Evolutionary conservation across 2,329 filamentous ascomycete genomes (phyloP).

Genomic region (Neonectria neomacrospora): DNA sequence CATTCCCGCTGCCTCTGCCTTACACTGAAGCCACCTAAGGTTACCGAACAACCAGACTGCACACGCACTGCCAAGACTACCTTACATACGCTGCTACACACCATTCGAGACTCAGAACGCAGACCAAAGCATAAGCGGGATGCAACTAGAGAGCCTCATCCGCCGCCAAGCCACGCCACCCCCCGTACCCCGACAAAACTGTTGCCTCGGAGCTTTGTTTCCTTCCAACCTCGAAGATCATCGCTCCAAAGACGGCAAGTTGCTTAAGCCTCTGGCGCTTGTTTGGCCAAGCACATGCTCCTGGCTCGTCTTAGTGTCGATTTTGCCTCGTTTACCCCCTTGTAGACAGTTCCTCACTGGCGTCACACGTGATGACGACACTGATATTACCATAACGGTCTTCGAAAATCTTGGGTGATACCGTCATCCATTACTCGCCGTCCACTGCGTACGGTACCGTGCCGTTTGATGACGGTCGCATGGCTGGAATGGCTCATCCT

Average conservation of each 20-base stretch:
- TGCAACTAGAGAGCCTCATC: conserved; percentile 20
- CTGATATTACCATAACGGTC: conserved; percentile 24
- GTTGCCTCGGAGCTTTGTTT: background rate
- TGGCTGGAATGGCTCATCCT: background rate
- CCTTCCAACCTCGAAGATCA: background rate
- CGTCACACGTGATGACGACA: conserved; percentile 42
- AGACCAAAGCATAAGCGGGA: background rate
- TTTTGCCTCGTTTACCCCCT: conserved; percentile 13
- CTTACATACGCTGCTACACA: background rate
- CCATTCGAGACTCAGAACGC: background rate
- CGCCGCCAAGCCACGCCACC: conserved; percentile 14
- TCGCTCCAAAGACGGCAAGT: background rate
- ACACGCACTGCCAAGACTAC: background rate
- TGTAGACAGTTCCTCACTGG: conserved; percentile 20
- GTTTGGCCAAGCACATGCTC: conserved; percentile 8
- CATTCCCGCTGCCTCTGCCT: background rate
- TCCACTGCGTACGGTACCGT: conserved; percentile 6
- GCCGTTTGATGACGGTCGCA: conserved; percentile 23
- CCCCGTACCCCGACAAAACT: background rate
- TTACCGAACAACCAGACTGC: background rate
- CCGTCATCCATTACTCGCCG: conserved; percentile 22
- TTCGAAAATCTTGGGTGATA: conserved; percentile 32
- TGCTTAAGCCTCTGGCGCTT: conserved; percentile 8
- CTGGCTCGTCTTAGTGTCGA: conserved; percentile 20
- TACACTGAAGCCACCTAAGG: background rate